Conservation (phyloP, 2,329 filamentous ascomycete genomes). For the Phyllosticta citrichinensis region DNA sequence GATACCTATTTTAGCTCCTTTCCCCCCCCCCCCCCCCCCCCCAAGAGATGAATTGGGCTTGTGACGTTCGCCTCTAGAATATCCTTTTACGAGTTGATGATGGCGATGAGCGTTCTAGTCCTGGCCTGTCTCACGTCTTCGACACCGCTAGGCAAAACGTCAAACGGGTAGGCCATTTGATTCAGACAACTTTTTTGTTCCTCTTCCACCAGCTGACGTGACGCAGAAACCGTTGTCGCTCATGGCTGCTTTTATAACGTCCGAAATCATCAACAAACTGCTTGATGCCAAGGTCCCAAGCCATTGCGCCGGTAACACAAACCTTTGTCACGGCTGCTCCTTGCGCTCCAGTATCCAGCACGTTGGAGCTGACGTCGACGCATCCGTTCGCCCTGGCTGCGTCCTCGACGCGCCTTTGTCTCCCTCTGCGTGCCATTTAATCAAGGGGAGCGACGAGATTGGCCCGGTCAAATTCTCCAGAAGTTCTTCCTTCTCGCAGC, state of each 20-base stretch:
- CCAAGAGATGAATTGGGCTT: constrained; percentile 4
- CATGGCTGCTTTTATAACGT: background rate
- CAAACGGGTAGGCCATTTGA: background rate
- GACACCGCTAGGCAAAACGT: background rate
- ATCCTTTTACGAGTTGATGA: background rate
- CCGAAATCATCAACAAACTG: background rate
- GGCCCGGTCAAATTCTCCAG: background rate
- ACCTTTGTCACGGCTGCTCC: constrained; percentile 1
- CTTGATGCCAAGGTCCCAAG: background rate
- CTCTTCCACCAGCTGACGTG: background rate
- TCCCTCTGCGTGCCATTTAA: background rate
- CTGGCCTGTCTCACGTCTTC: background rate
- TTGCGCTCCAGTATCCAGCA: background rate
- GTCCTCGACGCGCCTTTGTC: background rate
- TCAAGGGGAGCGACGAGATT: background rate
- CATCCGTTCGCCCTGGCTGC: background rate
- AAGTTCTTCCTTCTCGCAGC: background rate
- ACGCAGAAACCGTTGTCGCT: background rate
- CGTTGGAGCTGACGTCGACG: background rate
- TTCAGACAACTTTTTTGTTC: background rate
- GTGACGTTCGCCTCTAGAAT: background rate
- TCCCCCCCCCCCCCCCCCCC: too few relatives aligned
- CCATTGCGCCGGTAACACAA: background rate
- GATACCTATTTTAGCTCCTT: constrained; percentile 10
- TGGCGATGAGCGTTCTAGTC: background rate